Percentiles rank a stretch among this genome's conserved stretches.
Evolutionary conservation across 192 early-diverging fungal genomes (phyloP).

Genomic region (Gonapodya prolifera): DNA sequence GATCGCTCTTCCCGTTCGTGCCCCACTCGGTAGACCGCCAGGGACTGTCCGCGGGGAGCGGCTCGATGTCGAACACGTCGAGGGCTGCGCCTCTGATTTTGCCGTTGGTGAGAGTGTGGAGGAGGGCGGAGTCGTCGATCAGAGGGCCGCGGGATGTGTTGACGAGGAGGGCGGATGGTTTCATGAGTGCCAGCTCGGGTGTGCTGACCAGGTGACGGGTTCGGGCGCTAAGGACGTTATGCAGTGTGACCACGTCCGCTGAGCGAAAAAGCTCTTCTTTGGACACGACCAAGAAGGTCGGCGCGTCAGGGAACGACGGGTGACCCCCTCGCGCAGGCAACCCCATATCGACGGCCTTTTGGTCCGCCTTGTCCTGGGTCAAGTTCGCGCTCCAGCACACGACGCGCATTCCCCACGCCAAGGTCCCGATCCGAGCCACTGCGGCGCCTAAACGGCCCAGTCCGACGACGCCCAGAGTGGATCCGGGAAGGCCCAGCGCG

Average conservation of each 20-base stretch:
- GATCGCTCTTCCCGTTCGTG: too few species aligned
- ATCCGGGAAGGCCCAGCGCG: not conserved
- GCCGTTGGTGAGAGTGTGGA: conserved; percentile 20
- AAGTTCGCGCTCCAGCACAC: not conserved
- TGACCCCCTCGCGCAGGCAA: too few species aligned
- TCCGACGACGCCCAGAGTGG: not conserved
- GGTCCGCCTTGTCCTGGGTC: not conserved
- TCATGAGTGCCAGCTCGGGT: conserved; percentile 19
- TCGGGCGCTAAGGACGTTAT: not conserved
- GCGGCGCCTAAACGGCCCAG: not conserved
- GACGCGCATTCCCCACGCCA: not conserved
- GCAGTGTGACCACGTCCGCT: not conserved
- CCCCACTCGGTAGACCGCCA: too few species aligned
- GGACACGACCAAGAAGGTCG: not conserved
- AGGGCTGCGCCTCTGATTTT: conserved; percentile 24
- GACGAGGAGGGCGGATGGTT: conserved; percentile 18
- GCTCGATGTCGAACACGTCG: conserved; percentile 34
- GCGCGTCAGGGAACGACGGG: too few species aligned
- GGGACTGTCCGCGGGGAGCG: conserved; percentile 3
- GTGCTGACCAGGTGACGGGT: conserved; percentile 13
- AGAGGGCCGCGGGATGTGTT: conserved; percentile 29
- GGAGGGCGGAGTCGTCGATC: conserved; percentile 23
- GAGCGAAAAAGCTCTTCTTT: not conserved
- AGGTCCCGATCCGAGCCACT: not conserved
- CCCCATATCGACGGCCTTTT: not conserved